A percentile compares a stretch with the other conserved stretches of the same genome.
These are phyloP conservation scores for Phytophthora foliorum DNA, from an alignment of 352 stramenopile species.

Conservation along the genomic window DNA sequence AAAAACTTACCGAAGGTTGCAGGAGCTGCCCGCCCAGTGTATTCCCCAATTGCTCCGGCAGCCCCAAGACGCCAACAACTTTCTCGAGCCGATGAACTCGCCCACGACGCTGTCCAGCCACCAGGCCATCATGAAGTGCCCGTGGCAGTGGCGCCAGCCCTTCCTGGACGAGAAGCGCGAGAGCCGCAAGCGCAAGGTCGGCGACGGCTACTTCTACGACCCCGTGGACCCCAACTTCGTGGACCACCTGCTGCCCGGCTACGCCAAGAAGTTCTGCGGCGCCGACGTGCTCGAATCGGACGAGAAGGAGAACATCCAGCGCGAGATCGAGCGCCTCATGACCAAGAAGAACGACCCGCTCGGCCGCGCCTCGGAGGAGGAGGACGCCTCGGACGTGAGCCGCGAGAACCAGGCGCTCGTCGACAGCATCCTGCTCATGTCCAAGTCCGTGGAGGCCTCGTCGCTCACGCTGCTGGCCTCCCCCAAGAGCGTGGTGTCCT, in stretches of 20 bases:
- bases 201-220: slow-evolving; percentile 87
- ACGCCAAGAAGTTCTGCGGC: slow-evolving; percentile 85
- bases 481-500: slow-evolving; percentile 71
- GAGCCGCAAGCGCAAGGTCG: slow-evolving; percentile 86
- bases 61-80: background rate
- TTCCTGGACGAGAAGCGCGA: slow-evolving; percentile 88
- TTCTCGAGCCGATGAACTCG: slow-evolving; percentile 53
- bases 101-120: slow-evolving; percentile 62
- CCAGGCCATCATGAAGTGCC: slow-evolving; percentile 90
- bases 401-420: slow-evolving; percentile 77
- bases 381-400: slow-evolving; percentile 45
- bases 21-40: background rate
- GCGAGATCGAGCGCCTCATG: slow-evolving; percentile 85
- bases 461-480: slow-evolving; percentile 61
- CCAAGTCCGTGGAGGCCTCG: slow-evolving; percentile 71
- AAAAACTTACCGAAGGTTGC: slow-evolving; percentile 25
- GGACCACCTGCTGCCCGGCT: slow-evolving; percentile 81
- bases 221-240: slow-evolving; percentile 89
- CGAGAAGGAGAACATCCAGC: slow-evolving; percentile 86
- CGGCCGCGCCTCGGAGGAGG: slow-evolving; percentile 24
- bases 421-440: slow-evolving; percentile 84
- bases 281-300: slow-evolving; percentile 72
- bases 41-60: slow-evolving; percentile 17
- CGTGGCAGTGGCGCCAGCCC: slow-evolving; percentile 88
- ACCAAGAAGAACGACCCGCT: slow-evolving; percentile 69